These are phyloP conservation scores for Leccinum obscurum DNA, from an alignment of 768 basidiomycete genomes.

Conservation along the genomic window DNA sequence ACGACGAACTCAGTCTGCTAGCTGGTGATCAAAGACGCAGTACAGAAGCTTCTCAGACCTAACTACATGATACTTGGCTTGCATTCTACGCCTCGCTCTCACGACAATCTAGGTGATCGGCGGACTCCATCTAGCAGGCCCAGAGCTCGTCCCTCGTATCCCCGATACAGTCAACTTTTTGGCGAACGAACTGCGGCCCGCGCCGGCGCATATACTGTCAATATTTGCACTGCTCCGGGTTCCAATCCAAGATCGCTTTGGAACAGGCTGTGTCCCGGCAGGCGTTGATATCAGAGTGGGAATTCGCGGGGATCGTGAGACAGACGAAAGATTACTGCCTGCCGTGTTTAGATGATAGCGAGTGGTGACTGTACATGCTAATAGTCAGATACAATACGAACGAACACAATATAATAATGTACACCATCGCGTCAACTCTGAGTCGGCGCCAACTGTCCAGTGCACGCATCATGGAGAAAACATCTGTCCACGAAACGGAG, in stretches of 20 bases:
- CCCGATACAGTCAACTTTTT: constrained; percentile 72
- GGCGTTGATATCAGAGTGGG: constrained; percentile 70
- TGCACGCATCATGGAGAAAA: constrained; percentile 32
- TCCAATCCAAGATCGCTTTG: constrained; percentile 60
- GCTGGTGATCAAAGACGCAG: constrained; percentile 73
- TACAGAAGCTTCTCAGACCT: constrained; percentile 60
- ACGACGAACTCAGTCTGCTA: constrained; percentile 17
- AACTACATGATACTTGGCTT: constrained; percentile 62
- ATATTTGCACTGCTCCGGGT: constrained; percentile 79
- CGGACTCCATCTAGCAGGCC: constrained; percentile 79
- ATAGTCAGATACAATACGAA: too few species aligned
- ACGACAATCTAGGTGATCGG: constrained; percentile 58
- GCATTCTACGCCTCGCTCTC: background rate
- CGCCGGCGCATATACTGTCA: constrained; percentile 70
- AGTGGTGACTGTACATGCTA: too few species aligned
- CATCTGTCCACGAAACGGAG: constrained; percentile 49
- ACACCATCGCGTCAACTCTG: constrained; percentile 6
- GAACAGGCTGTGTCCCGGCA: constrained; percentile 71
- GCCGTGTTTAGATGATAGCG: constrained; percentile 12
- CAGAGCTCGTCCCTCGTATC: constrained; percentile 63
- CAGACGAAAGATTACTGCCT: constrained; percentile 35
- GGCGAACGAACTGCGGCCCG: constrained; percentile 44
- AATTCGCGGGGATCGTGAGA: constrained; percentile 46
- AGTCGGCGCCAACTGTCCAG: background rate
- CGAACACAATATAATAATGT: constrained; percentile 3